These are phyloP conservation scores for Dimocarpus longan DNA, from an alignment of 345 rosid species.

Conservation along the genomic window DNA sequence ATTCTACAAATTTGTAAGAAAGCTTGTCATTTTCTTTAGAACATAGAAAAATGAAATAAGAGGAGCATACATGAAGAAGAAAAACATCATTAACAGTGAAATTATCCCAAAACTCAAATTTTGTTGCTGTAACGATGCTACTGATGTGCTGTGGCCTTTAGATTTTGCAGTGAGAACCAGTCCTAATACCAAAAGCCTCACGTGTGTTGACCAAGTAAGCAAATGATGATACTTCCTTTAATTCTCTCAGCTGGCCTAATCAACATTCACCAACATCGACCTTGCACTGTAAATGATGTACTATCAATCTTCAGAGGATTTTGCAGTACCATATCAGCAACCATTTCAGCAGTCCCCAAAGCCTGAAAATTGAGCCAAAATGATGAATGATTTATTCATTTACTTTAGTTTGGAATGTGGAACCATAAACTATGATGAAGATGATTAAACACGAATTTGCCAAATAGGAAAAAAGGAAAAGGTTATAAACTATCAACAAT, in stretches of 20 bases:
- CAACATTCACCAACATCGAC: conserved; percentile 37
- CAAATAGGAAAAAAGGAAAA: neutral
- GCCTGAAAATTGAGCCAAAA: conserved; percentile 57
- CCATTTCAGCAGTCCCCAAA: conserved; percentile 89
- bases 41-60: neutral
- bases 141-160: neutral
- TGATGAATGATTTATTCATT: neutral
- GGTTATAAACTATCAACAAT: neutral
- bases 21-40: neutral
- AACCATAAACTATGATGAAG: neutral
- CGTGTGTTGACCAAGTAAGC: neutral
- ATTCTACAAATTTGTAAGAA: neutral
- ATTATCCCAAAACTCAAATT: neutral
- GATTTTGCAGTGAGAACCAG: conserved; percentile 8
- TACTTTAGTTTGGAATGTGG: neutral
- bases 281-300: conserved; percentile 54
- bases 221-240: conserved; percentile 3
- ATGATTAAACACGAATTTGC: neutral
- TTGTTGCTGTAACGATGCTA: neutral
- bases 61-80: neutral
- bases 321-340: conserved; percentile 70
- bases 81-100: neutral
- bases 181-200: conserved; percentile 3
- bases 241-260: conserved; percentile 13
- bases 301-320: conserved; percentile 50